A percentile compares a stretch with the other conserved stretches of the same genome.
Conservation (phyloP, 2,329 filamentous ascomycete species). For the Monascus ruber region DNA sequence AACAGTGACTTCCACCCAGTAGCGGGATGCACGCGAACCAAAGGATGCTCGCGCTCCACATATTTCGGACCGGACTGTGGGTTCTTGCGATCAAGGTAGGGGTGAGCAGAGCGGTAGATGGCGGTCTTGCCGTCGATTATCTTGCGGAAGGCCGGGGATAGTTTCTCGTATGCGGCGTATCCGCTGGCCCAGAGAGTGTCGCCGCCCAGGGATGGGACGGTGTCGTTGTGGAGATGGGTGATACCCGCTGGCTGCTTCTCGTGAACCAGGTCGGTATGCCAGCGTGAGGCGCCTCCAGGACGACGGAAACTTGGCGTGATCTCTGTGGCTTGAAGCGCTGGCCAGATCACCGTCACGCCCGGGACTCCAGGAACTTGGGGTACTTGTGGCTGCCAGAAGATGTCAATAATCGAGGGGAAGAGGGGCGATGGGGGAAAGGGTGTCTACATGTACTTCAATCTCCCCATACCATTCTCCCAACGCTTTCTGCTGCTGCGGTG, state of each 20-base stretch:
- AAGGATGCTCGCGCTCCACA: constrained; percentile 56
- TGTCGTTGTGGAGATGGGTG: constrained; percentile 60
- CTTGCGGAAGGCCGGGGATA: constrained; percentile 57
- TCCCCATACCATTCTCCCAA: constrained; percentile 54
- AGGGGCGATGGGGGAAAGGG: background rate
- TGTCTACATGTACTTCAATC: constrained; percentile 55
- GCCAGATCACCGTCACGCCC: constrained; percentile 60
- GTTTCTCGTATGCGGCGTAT: constrained; percentile 61
- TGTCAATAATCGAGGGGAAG: too few species aligned
- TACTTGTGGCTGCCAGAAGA: constrained; percentile 48
- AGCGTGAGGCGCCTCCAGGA: constrained; percentile 55
- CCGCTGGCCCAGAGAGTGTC: constrained; percentile 64
- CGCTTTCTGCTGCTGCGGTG: constrained; percentile 51
- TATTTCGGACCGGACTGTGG: constrained; percentile 51
- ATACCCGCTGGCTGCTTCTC: constrained; percentile 60
- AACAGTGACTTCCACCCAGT: constrained; percentile 65
- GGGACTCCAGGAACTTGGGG: constrained; percentile 57
- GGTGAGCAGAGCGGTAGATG: constrained; percentile 55
- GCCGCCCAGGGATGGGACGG: constrained; percentile 52
- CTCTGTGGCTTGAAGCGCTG: constrained; percentile 54
- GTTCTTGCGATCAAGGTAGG: constrained; percentile 54
- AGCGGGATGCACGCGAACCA: constrained; percentile 60
- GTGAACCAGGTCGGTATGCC: constrained; percentile 62
- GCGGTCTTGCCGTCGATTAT: constrained; percentile 58
- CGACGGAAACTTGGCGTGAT: constrained; percentile 50